phyloP scores from a whole-genome alignment of 169 alveolate species.

The Cryptosporidium andersoni region DNA sequence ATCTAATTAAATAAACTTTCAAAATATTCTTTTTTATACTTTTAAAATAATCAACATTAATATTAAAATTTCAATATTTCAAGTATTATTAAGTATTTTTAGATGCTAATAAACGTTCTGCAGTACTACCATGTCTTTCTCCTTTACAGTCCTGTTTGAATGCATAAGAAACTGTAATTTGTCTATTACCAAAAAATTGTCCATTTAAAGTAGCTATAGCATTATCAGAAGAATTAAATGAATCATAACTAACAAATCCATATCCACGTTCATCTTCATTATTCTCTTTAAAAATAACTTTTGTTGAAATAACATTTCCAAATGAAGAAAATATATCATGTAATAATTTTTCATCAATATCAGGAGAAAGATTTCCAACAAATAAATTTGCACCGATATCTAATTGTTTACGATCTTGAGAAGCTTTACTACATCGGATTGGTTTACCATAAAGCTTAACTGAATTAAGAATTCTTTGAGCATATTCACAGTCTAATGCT shows the following conservation, averaged over 20 bases:
- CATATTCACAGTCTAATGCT: conserved; percentile 98
- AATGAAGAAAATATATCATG: conserved; percentile 96
- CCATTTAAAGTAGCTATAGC: conserved; percentile 96
- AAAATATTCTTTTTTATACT: neutral
- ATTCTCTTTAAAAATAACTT: conserved; percentile 93
- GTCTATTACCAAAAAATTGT: conserved; percentile 94
- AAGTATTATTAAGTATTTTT: neutral
- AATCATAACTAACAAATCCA: conserved; percentile 97
- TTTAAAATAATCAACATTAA: too few relatives aligned
- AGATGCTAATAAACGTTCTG: conserved; percentile 81
- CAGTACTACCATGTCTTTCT: conserved; percentile 86
- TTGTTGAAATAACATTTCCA: conserved; percentile 88
- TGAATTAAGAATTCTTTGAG: conserved; percentile 96
- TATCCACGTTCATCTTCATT: conserved; percentile 89
- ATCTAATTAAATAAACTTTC: neutral
- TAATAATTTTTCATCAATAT: conserved; percentile 95
- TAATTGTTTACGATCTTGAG: conserved; percentile 93
- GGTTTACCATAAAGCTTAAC: conserved; percentile 96
- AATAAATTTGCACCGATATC: conserved; percentile 98
- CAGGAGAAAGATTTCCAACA: conserved; percentile 97
- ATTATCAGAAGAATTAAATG: conserved; percentile 98
- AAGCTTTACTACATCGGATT: conserved; percentile 95
- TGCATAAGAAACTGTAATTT: conserved; percentile 97
- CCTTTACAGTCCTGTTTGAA: conserved; percentile 94
- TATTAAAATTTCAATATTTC: too few relatives aligned